Conservation (phyloP, 2,329 filamentous ascomycete species). For the Sordariomycetes sp. region DNA sequence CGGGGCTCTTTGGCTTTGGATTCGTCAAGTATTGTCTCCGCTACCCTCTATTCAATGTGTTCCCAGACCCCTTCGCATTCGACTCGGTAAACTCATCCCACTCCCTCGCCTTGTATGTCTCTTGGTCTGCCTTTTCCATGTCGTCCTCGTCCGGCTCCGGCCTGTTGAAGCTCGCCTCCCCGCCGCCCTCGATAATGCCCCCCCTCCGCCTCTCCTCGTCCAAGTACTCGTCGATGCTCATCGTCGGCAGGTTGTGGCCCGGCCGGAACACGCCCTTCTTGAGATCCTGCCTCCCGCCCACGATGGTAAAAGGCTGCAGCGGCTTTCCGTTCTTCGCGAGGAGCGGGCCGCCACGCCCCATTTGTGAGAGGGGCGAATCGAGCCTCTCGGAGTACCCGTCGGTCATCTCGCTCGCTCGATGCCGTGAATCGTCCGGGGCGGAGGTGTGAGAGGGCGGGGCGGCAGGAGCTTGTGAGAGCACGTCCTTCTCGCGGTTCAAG, state of each 20-base stretch:
- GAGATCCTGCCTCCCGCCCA: constrained; percentile 66
- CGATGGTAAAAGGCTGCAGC: constrained; percentile 79
- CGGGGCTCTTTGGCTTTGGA: too few relatives aligned
- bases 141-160: constrained; percentile 83
- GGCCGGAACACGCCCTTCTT: constrained; percentile 75
- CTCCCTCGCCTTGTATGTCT: constrained; percentile 83
- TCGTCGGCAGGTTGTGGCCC: constrained; percentile 89
- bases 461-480: constrained; percentile 65
- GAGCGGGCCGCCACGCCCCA: constrained; percentile 53
- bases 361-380: constrained; percentile 50
- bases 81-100: constrained; percentile 94
- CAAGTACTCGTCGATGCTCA: constrained; percentile 96
- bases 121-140: constrained; percentile 73
- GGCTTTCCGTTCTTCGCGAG: constrained; percentile 73
- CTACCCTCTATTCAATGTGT: constrained; percentile 69
- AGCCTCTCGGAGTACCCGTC: constrained; percentile 62
- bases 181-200: constrained; percentile 84
- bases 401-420: constrained; percentile 12
- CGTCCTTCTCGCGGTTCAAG: constrained; percentile 71
- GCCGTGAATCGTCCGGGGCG: constrained; percentile 30
- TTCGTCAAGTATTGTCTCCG: neutral
- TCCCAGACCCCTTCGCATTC: constrained; percentile 75
- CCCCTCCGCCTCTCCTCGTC: constrained; percentile 80
- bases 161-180: constrained; percentile 57
- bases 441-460: constrained; percentile 29